Conservation (phyloP, 2,329 filamentous ascomycete species). For the Fusarium sp. region DNA sequence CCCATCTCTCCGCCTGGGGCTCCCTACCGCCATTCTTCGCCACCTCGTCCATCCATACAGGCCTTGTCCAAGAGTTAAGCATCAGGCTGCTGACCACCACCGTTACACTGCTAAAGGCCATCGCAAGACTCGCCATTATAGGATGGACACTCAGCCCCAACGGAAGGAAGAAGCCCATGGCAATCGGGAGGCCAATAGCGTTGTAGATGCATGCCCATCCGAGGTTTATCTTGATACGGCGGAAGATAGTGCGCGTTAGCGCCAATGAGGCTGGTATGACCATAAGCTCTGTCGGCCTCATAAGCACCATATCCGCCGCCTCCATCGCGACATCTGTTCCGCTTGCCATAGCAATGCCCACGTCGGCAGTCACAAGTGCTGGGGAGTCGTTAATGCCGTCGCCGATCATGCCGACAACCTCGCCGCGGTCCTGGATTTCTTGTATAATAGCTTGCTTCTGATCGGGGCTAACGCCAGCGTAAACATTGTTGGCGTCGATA, state of each 20-base stretch:
- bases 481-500: slow-evolving; percentile 78
- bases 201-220: slow-evolving; percentile 96
- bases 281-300: slow-evolving; percentile 90
- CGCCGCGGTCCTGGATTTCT: slow-evolving; percentile 75
- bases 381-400: slow-evolving; percentile 99
- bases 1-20: background rate
- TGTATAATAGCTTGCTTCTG: slow-evolving; percentile 90
- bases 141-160: slow-evolving; percentile 88
- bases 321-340: slow-evolving; percentile 98
- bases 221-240: slow-evolving; percentile 91
- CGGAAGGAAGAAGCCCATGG: slow-evolving; percentile 94
- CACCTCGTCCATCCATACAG: slow-evolving; percentile 83
- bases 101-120: slow-evolving; percentile 89
- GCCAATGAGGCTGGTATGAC: slow-evolving; percentile 88
- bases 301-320: slow-evolving; percentile 93
- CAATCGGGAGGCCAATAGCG: slow-evolving; percentile 86
- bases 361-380: slow-evolving; percentile 87
- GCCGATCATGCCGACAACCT: slow-evolving; percentile 93
- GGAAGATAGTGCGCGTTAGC: slow-evolving; percentile 87
- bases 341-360: slow-evolving; percentile 90
- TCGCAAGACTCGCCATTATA: slow-evolving; percentile 92
- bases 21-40: slow-evolving; percentile 45
- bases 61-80: slow-evolving; percentile 85
- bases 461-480: slow-evolving; percentile 84
- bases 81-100: slow-evolving; percentile 86